A percentile compares a stretch with the other conserved stretches of the same genome.
Conservation (phyloP, 495 filamentous ascomycete genomes). For the Tetracladium setigerum region DNA sequence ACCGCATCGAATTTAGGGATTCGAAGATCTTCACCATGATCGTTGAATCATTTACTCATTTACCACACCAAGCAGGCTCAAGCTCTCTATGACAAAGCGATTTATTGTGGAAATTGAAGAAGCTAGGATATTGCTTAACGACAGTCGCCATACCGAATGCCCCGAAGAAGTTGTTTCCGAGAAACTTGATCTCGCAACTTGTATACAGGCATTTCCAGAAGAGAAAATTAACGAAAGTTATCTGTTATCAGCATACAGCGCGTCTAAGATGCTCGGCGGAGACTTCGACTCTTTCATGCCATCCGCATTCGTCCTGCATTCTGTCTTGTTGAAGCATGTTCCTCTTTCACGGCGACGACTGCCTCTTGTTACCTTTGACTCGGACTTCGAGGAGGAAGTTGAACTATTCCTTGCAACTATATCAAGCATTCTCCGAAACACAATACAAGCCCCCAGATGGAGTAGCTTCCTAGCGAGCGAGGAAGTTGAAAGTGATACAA, state of each 20-base stretch:
- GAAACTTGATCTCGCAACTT: slow-evolving; percentile 9
- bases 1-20: slow-evolving; percentile 49
- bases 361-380: slow-evolving; percentile 14
- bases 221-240: slow-evolving; percentile 9
- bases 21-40: slow-evolving; percentile 50
- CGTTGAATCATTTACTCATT: no score
- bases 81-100: no score
- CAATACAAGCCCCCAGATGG: slow-evolving; percentile 4
- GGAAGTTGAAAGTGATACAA: slow-evolving; percentile 42
- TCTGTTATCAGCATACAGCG: slow-evolving; percentile 5
- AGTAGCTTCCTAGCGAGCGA: no score
- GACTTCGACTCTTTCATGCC: slow-evolving; percentile 15
- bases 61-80: no score
- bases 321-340: slow-evolving; percentile 21
- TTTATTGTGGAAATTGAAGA: slow-evolving; percentile 2
- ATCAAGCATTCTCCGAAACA: slow-evolving; percentile 6
- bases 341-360: slow-evolving; percentile 21
- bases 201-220: no score
- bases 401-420: slow-evolving; percentile 7
- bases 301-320: slow-evolving; percentile 24
- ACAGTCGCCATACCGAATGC: neutral
- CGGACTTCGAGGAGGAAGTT: slow-evolving; percentile 15
- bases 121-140: slow-evolving; percentile 1
- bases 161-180: no score
- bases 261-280: slow-evolving; percentile 9